Evolutionary conservation across 2,329 filamentous ascomycete genomes (phyloP).

Genomic region (Ophiostoma novo-ulmi): DNA sequence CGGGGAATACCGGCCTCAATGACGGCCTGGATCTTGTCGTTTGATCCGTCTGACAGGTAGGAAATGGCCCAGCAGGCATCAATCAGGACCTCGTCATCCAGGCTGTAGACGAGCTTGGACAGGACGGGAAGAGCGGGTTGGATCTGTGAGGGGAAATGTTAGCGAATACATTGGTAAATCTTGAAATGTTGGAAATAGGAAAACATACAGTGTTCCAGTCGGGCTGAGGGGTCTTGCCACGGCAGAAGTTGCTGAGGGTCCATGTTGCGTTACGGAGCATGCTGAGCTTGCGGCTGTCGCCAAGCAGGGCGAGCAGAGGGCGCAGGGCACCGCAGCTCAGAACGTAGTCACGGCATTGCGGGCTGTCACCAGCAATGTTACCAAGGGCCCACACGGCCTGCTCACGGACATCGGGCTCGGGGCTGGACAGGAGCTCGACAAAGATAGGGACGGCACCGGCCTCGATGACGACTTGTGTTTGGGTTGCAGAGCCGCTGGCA

Average conservation of each 20-base stretch:
- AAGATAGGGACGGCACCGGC: conserved; percentile 98
- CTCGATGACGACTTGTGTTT: conserved; percentile 98
- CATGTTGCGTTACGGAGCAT: conserved; percentile 98
- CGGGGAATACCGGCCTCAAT: conserved; percentile 97
- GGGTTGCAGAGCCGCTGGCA: conserved; percentile 90
- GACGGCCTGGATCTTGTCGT: conserved; percentile 98
- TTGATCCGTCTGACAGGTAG: conserved; percentile 94
- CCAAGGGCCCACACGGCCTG: conserved; percentile 98
- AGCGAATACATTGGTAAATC: not conserved
- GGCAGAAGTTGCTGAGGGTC: conserved; percentile 99
- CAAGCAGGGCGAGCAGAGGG: conserved; percentile 81
- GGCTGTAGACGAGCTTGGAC: conserved; percentile 94
- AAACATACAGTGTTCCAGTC: conserved; percentile 87
- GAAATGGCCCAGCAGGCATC: conserved; percentile 99
- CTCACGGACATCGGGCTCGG: conserved; percentile 94
- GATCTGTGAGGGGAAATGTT: conserved; percentile 55
- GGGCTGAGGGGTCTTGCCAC: conserved; percentile 97
- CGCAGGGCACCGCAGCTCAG: conserved; percentile 85
- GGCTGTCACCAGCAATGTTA: conserved; percentile 98
- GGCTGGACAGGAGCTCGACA: conserved; percentile 89
- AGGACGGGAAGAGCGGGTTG: conserved; percentile 89
- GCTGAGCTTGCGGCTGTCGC: conserved; percentile 96
- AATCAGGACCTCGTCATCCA: conserved; percentile 96
- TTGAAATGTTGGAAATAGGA: not conserved
- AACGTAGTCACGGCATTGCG: conserved; percentile 94